These are phyloP conservation scores for Cryptococcus depauperatus DNA, from an alignment of 1,284 basidiomycete species.

Conservation along the genomic window DNA sequence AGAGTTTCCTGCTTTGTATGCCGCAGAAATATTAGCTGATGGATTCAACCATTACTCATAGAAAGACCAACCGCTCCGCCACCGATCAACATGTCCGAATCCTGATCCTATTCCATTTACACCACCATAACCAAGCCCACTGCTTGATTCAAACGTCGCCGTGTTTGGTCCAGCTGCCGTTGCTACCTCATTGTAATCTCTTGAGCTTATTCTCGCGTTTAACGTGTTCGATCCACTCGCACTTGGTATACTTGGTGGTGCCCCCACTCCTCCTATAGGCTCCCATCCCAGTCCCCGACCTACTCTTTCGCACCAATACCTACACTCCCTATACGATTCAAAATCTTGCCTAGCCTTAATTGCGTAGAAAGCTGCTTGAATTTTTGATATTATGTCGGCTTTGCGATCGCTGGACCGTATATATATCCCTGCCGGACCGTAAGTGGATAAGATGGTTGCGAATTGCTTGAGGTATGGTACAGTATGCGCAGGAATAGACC, in stretches of 20 bases:
- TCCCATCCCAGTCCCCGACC: not conserved
- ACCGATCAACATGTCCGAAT: not conserved
- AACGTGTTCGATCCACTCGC: not conserved
- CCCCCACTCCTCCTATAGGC: too few relatives aligned
- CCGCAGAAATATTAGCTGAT: too few relatives aligned
- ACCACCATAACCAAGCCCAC: not conserved
- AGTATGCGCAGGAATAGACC: slow-evolving; percentile 26
- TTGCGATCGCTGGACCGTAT: slow-evolving; percentile 30
- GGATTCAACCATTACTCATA: too few relatives aligned
- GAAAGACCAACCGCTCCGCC: not conserved
- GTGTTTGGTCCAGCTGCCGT: not conserved
- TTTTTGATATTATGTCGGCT: slow-evolving; percentile 30
- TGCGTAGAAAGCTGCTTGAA: slow-evolving; percentile 18
- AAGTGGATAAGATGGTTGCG: slow-evolving; percentile 15
- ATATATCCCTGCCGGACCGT: slow-evolving; percentile 13
- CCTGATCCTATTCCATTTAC: too few relatives aligned
- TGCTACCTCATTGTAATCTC: not conserved
- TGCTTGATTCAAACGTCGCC: not conserved
- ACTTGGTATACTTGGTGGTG: too few relatives aligned
- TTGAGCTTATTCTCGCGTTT: not conserved
- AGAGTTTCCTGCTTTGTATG: too few relatives aligned
- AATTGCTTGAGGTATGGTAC: slow-evolving; percentile 26
- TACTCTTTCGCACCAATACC: slow-evolving; percentile 2
- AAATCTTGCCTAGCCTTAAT: slow-evolving; percentile 18
- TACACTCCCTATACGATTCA: slow-evolving; percentile 12